Percentiles rank a stretch among this genome's conserved stretches.
These are phyloP conservation scores for Cucurbita ficifolia DNA, from an alignment of 306 rosid genomes.

Conservation along the genomic window DNA sequence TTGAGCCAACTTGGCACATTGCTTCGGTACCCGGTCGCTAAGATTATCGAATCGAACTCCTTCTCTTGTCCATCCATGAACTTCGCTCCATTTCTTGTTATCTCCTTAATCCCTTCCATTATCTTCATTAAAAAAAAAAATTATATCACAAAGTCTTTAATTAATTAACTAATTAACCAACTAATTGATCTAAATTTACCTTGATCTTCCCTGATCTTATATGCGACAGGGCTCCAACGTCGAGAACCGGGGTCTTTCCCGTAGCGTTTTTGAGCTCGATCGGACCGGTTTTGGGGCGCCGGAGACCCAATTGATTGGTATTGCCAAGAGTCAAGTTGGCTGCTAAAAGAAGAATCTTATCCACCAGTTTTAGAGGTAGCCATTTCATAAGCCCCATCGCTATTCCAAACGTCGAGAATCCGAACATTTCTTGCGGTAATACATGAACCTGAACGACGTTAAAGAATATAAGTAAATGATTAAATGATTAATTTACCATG, in stretches of 20 bases:
- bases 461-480: neutral
- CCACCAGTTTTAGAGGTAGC: constrained; percentile 56
- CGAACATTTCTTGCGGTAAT: constrained; percentile 76
- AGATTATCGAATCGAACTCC: constrained; percentile 76
- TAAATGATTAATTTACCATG: neutral
- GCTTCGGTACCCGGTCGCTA: constrained; percentile 98
- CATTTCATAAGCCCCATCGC: constrained; percentile 63
- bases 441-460: constrained; percentile 49
- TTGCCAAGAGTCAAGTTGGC: constrained; percentile 47
- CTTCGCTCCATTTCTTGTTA: constrained; percentile 70
- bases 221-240: constrained; percentile 60
- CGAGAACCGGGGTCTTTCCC: constrained; percentile 87
- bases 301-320: constrained; percentile 61
- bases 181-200: constrained; percentile 18
- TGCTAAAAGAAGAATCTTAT: constrained; percentile 39
- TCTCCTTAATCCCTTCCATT: constrained; percentile 69
- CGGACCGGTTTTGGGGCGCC: constrained; percentile 85
- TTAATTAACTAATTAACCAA: too few relatives aligned
- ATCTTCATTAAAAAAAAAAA: constrained; percentile 10
- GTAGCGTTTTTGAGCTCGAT: constrained; percentile 70
- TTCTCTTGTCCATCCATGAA: constrained; percentile 75
- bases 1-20: constrained; percentile 94
- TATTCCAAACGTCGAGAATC: constrained; percentile 70
- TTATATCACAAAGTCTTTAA: too few relatives aligned
- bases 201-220: constrained; percentile 66